Evolutionary conservation across 108 stramenopile genomes (phyloP).

Genomic region (Cyclotella kingstonii): DNA sequence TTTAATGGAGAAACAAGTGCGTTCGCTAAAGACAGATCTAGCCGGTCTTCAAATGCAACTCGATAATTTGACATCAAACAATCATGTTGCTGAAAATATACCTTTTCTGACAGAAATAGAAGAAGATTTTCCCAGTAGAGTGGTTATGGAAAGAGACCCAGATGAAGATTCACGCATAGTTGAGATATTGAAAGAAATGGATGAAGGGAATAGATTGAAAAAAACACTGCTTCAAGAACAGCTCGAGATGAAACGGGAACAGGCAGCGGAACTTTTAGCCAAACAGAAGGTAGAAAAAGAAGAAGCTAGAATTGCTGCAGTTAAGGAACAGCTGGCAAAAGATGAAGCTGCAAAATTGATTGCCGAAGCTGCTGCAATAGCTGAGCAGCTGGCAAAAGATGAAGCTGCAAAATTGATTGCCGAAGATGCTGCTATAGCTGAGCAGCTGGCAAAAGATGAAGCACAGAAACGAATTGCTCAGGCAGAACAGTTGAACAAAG

Average conservation of each 20-base stretch:
- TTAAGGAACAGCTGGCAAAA: conserved; percentile 5
- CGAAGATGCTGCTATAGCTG: not conserved
- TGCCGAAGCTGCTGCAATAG: conserved; percentile 15
- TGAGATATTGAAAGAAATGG: conserved; percentile 38
- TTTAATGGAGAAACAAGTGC: conserved; percentile 4
- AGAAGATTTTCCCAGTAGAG: conserved; percentile 28
- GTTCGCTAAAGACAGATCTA: conserved; percentile 6
- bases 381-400: conserved; percentile 12
- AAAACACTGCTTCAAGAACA: conserved; percentile 10
- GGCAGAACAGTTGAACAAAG: conserved; percentile 13
- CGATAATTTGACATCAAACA: not conserved
- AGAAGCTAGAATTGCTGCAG: conserved; percentile 10
- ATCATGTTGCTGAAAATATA: not conserved
- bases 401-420: conserved; percentile 13
- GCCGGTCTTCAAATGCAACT: conserved; percentile 8
- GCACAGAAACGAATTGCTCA: conserved; percentile 1
- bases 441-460: not conserved
- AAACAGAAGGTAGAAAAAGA: conserved; percentile 25
- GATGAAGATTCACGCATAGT: conserved; percentile 33
- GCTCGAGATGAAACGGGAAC: conserved; percentile 28
- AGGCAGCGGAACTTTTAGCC: conserved; percentile 24
- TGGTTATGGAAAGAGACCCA: conserved; percentile 36
- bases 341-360: not conserved
- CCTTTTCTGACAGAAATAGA: conserved; percentile 31
- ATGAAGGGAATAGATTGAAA: conserved; percentile 35